A percentile compares a stretch with the other conserved stretches of the same genome.
These are phyloP conservation scores for Globisporangium rhizosaccharum DNA, from an alignment of 352 stramenopile genomes.

Conservation along the genomic window DNA sequence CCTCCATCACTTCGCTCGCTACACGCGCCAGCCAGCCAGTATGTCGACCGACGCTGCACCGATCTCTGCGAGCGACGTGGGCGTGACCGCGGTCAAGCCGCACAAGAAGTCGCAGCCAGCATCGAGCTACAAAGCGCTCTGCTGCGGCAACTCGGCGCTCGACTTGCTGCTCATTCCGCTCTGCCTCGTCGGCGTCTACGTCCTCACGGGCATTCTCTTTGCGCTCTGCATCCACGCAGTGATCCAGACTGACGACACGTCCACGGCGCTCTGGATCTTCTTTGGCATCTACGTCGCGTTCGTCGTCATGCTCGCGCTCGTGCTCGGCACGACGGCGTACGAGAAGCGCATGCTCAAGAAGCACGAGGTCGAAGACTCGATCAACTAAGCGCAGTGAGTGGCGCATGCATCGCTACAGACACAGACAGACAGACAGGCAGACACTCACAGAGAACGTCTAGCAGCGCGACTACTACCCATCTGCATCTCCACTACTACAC, in stretches of 20 bases:
- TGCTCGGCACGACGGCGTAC: slow-evolving; percentile 59
- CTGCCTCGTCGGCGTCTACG: slow-evolving; percentile 52
- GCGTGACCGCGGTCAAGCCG: slow-evolving; percentile 47
- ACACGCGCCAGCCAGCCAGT: background rate
- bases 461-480: too few relatives aligned
- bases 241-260: slow-evolving; percentile 72
- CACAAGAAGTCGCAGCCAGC: slow-evolving; percentile 27
- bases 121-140: slow-evolving; percentile 41
- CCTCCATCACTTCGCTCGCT: too few relatives aligned
- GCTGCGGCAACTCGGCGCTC: slow-evolving; percentile 67
- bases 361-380: slow-evolving; percentile 28
- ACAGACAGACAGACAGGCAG: too few relatives aligned
- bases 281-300: slow-evolving; percentile 69
- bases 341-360: slow-evolving; percentile 56
- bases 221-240: slow-evolving; percentile 64
- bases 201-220: slow-evolving; percentile 60
- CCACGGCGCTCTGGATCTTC: slow-evolving; percentile 77
- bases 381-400: background rate
- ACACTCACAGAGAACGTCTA: too few relatives aligned
- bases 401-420: too few relatives aligned
- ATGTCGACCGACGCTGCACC: slow-evolving; percentile 13
- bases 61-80: slow-evolving; percentile 28
- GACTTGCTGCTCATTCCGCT: slow-evolving; percentile 72
- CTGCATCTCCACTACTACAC: too few relatives aligned
- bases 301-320: slow-evolving; percentile 51